phyloP scores from a whole-genome alignment of 176 grass and related monocot genomes.

The Carex pumila region DNA sequence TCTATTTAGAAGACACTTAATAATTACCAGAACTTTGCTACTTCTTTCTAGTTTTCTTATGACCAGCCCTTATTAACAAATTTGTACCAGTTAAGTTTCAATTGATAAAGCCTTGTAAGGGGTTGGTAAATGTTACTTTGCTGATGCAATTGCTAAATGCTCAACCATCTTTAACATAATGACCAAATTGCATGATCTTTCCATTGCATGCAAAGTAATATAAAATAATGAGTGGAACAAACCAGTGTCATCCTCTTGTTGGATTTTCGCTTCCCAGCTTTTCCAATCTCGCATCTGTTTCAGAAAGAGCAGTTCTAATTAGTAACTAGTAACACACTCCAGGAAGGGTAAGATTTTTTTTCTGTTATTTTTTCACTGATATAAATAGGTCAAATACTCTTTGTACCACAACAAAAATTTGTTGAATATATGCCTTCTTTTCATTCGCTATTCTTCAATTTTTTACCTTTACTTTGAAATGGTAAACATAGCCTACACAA shows the following conservation, averaged over 20 bases:
- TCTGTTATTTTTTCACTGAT: background rate
- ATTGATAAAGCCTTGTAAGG: background rate
- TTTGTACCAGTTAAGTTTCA: background rate
- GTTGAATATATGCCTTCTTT: background rate
- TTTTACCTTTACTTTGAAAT: background rate
- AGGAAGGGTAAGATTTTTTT: background rate
- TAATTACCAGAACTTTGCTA: background rate
- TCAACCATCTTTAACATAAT: background rate
- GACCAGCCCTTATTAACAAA: background rate
- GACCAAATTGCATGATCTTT: background rate
- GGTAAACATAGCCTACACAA: background rate
- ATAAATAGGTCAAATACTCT: background rate
- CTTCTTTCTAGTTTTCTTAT: background rate
- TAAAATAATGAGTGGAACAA: background rate
- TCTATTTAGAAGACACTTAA: background rate
- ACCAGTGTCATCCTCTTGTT: conserved; percentile 24
- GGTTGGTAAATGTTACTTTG: background rate
- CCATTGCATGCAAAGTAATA: background rate
- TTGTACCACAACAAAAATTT: background rate
- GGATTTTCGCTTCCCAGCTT: conserved; percentile 20
- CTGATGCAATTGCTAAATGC: background rate
- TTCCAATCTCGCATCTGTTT: conserved; percentile 25
- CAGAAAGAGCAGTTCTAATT: background rate
- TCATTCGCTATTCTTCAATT: background rate
- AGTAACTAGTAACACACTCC: background rate